Evolutionary conservation across 805 yeast genomes (phyloP).

Genomic region (Saccharomyces mikatae): DNA sequence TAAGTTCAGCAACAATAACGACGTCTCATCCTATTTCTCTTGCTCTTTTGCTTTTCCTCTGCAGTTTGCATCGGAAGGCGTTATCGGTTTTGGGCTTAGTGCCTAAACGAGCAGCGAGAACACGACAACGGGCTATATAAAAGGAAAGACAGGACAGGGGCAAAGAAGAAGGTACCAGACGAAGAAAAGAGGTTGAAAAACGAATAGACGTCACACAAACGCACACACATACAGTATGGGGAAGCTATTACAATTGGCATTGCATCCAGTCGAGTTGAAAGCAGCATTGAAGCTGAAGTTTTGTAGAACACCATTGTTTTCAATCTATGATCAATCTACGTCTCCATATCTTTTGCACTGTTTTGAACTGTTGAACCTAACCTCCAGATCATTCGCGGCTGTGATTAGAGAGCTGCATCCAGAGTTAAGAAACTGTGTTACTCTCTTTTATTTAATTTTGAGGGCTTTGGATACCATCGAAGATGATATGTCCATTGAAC

Average conservation of each 20-base stretch:
- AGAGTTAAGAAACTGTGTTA: conserved; percentile 70
- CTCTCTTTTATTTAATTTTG: conserved; percentile 76
- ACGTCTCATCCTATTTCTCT: neutral
- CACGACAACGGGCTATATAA: neutral
- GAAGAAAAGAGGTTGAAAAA: neutral
- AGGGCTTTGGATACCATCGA: conserved; percentile 94
- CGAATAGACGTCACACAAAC: neutral
- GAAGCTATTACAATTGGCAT: conserved; percentile 47
- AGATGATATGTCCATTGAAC: conserved; percentile 85
- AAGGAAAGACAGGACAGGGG: neutral
- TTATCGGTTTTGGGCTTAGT: neutral
- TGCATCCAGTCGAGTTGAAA: conserved; percentile 65
- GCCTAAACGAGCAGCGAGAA: neutral
- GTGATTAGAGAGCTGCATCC: conserved; percentile 89
- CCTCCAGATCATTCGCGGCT: conserved; percentile 91
- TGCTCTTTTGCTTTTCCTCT: neutral
- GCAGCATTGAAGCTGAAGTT: conserved; percentile 56
- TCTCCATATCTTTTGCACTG: conserved; percentile 49
- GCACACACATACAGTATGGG: conserved; percentile 38
- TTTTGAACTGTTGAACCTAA: conserved; percentile 52
- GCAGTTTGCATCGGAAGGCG: neutral
- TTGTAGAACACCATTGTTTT: conserved; percentile 48
- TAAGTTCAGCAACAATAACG: neutral
- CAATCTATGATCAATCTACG: conserved; percentile 36
- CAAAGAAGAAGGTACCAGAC: neutral